Evolutionary conservation across 2,329 filamentous ascomycete species (phyloP).

Genomic region (Trichoderma hamatum): DNA sequence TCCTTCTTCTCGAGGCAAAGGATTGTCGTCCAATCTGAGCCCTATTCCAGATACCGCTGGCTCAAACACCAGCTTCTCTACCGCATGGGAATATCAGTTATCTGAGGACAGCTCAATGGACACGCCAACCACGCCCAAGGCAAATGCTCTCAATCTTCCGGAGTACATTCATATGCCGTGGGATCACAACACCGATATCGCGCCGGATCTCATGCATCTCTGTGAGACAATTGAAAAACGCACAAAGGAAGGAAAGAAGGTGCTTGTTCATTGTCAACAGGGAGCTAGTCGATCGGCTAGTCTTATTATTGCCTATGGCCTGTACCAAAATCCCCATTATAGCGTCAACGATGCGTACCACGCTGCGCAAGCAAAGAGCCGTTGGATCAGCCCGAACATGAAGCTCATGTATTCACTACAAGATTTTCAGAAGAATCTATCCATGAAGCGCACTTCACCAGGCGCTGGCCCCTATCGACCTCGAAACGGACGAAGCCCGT

Average conservation of each 20-base stretch:
- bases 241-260: slow-evolving; percentile 72
- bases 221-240: slow-evolving; percentile 76
- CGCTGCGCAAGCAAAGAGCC: slow-evolving; percentile 76
- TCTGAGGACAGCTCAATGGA: slow-evolving; percentile 43
- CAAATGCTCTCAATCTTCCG: slow-evolving; percentile 56
- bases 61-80: slow-evolving; percentile 61
- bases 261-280: slow-evolving; percentile 84
- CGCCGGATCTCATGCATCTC: slow-evolving; percentile 72
- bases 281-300: slow-evolving; percentile 84
- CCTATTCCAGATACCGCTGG: slow-evolving; percentile 57
- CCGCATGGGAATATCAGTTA: slow-evolving; percentile 61
- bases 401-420: slow-evolving; percentile 87
- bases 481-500: slow-evolving; percentile 57
- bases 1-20: slow-evolving; percentile 14
- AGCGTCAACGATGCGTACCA: slow-evolving; percentile 84
- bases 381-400: slow-evolving; percentile 92
- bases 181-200: slow-evolving; percentile 88
- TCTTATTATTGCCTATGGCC: slow-evolving; percentile 81
- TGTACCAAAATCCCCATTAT: slow-evolving; percentile 76
- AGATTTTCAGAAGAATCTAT: slow-evolving; percentile 71
- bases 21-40: slow-evolving; percentile 37
- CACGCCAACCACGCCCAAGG: slow-evolving; percentile 60
- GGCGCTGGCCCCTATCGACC: slow-evolving; percentile 51
- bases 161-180: slow-evolving; percentile 87
- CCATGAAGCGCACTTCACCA: slow-evolving; percentile 51